Base-by-base conservation (phyloP, 306 rosid genomes). In the Rosa chinensis region DNA sequence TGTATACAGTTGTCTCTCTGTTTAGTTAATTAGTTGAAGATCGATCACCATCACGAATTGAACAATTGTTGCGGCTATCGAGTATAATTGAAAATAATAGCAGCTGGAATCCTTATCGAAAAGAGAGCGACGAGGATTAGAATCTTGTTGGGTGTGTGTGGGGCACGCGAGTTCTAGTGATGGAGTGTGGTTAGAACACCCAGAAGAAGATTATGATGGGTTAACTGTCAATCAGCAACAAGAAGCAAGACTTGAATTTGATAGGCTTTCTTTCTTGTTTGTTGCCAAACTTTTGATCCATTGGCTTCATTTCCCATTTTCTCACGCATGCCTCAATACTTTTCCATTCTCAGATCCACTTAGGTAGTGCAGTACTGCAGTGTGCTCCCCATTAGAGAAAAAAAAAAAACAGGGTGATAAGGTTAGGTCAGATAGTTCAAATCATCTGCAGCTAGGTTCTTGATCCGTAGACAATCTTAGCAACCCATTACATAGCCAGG, bases 301-400 rank as follows among this genome's bases (percentile, higher is more conserved):
- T 28, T 16, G 66, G 28, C 0, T 39, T 10, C 50, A 10, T 5
- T 53, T 64, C 0, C 3, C 39, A 44, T 43, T 70, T 66, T 70
- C 70, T 35, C 44, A 64, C 70, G 44, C 44, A 64, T 35, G 45
- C 67, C 68, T 32, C 13, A 40, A 12, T 42, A 8, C 8, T 21
- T 52, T 52, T 53, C 5, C 13, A 25, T 7, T 21, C 23, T 43
- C 50, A 14, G 21, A 21, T 56, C 63, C 63, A 56, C 77, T 55
- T 10, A 2, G 37, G 20, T 56, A 39, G 53, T 74, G 68, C 67
- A 55, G 2, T n/a, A 28, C 6, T 42, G 44, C 44, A 43, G 37
- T 43, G 67, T 55, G 37, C 77, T 21, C 78, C 53, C 42, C 61
- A 73, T 52, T 20, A 25, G 23, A 20, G 53, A 28, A 71, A 71